A percentile compares a stretch with the other conserved stretches of the same genome.
Evolutionary conservation across 257 asterid genomes (phyloP).

Genomic region (Ballota nigra): DNA sequence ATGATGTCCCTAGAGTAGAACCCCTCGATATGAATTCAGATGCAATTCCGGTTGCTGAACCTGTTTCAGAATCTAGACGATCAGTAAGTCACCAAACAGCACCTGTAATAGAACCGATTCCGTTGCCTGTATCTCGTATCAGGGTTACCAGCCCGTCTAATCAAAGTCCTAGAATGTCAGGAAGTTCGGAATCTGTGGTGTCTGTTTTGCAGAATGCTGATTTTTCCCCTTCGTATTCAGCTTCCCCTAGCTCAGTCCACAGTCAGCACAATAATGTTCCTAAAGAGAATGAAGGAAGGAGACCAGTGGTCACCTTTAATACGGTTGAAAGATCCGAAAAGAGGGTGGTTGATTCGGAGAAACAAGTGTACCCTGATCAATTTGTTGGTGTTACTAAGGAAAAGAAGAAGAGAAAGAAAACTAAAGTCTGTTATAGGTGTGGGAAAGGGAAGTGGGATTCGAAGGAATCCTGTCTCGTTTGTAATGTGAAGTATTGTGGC

Average conservation of each 20-base stretch:
- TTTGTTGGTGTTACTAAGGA: conserved; percentile 56
- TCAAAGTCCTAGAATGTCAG: conserved; percentile 64
- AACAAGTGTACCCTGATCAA: conserved; percentile 56
- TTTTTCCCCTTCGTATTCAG: conserved; percentile 65
- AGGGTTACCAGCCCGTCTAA: conserved; percentile 47
- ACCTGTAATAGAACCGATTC: conserved; percentile 68
- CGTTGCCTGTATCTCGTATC: conserved; percentile 58
- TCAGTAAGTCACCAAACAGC: conserved; percentile 32
- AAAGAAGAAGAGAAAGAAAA: conserved; percentile 59
- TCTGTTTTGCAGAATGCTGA: conserved; percentile 69
- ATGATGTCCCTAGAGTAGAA: conserved; percentile 70
- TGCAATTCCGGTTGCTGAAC: conserved; percentile 59
- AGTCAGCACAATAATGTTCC: conserved; percentile 34
- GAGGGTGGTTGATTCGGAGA: conserved; percentile 44
- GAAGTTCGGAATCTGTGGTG: conserved; percentile 75
- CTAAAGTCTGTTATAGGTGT: conserved; percentile 66
- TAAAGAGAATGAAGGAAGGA: conserved; percentile 45
- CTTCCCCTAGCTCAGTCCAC: conserved; percentile 58
- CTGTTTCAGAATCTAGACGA: conserved; percentile 58
- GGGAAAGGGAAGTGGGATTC: conserved; percentile 84
- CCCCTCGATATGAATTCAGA: conserved; percentile 56
- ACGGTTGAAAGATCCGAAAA: conserved; percentile 61
- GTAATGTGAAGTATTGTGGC: conserved; percentile 77
- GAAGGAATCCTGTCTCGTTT: conserved; percentile 71
- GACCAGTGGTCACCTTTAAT: conserved; percentile 68